These are phyloP conservation scores for Creolimax fragrantissima DNA, from an alignment of 78 protist species.

Conservation along the genomic window DNA sequence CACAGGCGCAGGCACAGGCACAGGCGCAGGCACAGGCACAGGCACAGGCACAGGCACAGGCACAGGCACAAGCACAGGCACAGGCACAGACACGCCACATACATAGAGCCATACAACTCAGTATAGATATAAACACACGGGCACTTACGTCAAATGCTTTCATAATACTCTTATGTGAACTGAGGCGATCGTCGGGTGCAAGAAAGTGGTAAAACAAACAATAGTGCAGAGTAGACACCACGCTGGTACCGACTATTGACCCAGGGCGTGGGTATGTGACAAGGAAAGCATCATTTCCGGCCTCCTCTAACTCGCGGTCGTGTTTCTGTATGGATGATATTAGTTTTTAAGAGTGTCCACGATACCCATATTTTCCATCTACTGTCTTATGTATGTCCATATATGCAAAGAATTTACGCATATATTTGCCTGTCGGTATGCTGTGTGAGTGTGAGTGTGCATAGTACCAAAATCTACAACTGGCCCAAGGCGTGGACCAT, in stretches of 20 bases:
- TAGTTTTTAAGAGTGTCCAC: too few species aligned
- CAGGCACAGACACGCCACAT: neutral
- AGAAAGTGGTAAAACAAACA: neutral
- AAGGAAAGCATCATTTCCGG: neutral
- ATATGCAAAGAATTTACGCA: neutral
- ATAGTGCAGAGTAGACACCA: neutral
- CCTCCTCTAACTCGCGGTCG: neutral
- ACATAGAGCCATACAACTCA: neutral
- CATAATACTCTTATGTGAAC: neutral
- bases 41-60: neutral
- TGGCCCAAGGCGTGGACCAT: neutral
- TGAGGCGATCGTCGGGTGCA: constrained; percentile 1
- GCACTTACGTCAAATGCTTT: neutral
- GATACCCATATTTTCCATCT: too few species aligned
- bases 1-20: neutral
- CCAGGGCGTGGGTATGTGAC: neutral
- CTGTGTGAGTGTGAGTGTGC: constrained; percentile 63
- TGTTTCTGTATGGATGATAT: neutral
- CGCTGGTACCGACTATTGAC: neutral
- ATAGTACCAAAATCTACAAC: constrained; percentile 59
- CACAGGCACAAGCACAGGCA: neutral
- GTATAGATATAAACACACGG: neutral
- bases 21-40: neutral
- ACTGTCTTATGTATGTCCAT: neutral
- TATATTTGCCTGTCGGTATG: neutral